Conservation (phyloP, 306 rosid genomes). For the Arachis stenosperma region DNA sequence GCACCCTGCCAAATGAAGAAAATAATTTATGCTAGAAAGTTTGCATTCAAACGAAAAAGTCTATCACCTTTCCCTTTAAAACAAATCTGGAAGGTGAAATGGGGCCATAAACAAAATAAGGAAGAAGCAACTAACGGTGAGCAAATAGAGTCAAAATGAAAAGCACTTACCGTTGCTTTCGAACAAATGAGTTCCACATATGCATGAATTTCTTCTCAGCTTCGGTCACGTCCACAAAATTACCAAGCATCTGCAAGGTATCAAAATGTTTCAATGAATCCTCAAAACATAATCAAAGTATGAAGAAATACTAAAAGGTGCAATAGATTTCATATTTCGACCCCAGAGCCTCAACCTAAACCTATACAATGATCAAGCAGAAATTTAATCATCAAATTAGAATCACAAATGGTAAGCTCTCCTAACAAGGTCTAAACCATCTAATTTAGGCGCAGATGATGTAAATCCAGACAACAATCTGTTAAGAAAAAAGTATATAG, state of each 20-base stretch:
- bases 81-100: slow-evolving; percentile 20
- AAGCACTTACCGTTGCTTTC: slow-evolving; percentile 69
- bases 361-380: background rate
- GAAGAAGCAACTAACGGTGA: slow-evolving; percentile 19
- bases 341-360: background rate
- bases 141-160: slow-evolving; percentile 19
- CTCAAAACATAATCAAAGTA: no score
- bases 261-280: slow-evolving; percentile 28
- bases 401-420: slow-evolving; percentile 19
- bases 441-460: background rate
- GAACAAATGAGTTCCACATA: slow-evolving; percentile 79
- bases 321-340: background rate
- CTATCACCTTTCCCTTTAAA: slow-evolving; percentile 6
- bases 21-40: slow-evolving; percentile 33
- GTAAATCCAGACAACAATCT: background rate
- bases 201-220: slow-evolving; percentile 68
- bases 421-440: slow-evolving; percentile 19
- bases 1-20: slow-evolving; percentile 63
- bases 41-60: slow-evolving; percentile 26
- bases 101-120: slow-evolving; percentile 4
- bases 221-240: slow-evolving; percentile 60
- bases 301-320: background rate
- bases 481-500: background rate
- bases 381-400: background rate
- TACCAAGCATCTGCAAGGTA: slow-evolving; percentile 72